phyloP scores from a whole-genome alignment of 768 basidiomycete species.

The Suillus sp. region DNA sequence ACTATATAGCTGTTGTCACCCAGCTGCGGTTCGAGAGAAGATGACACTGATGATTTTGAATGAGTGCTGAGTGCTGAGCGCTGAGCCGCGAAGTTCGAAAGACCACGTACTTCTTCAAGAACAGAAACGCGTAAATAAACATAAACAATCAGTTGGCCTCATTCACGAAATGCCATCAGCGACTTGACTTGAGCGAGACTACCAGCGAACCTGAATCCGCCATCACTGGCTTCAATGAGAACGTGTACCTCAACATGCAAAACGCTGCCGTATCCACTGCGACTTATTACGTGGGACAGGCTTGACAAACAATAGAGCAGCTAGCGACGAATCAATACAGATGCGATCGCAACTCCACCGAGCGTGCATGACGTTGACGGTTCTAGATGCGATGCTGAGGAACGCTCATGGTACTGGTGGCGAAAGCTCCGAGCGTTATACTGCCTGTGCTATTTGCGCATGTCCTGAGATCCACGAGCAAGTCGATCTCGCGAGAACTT shows the following conservation, averaged over 20 bases:
- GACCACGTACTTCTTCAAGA: no score
- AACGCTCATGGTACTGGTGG: background rate
- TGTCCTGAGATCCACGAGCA: background rate
- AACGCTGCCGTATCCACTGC: background rate
- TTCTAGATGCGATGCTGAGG: background rate
- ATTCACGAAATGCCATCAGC: background rate
- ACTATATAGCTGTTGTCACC: no score
- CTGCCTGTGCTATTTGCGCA: background rate
- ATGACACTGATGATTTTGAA: no score
- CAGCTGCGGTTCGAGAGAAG: no score
- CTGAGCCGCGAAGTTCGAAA: no score
- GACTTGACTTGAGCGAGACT: background rate
- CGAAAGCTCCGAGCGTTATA: background rate
- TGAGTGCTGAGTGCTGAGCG: no score
- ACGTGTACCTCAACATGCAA: background rate
- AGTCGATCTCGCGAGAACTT: background rate
- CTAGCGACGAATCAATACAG: background rate
- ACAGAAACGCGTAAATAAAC: no score
- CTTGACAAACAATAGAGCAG: background rate
- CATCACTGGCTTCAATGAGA: background rate
- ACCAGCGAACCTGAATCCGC: background rate
- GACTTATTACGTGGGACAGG: background rate
- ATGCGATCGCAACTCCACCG: background rate
- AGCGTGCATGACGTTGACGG: background rate
- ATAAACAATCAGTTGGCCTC: no score